These are phyloP conservation scores for Hypericum androsaemum DNA, from an alignment of 345 rosid genomes.

Conservation along the genomic window DNA sequence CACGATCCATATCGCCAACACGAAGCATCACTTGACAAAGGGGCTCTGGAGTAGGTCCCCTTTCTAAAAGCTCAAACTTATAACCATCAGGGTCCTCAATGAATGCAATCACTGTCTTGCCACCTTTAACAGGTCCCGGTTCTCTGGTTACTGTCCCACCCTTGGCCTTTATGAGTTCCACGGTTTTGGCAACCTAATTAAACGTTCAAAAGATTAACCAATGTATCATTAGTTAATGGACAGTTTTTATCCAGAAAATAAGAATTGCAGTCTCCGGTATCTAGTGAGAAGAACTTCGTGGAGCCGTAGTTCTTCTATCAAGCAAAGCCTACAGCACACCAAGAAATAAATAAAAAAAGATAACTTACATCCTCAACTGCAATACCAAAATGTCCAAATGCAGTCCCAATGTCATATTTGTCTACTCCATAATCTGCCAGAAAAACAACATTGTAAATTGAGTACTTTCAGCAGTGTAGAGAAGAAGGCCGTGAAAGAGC, in stretches of 20 bases:
- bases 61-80: slow-evolving; percentile 91
- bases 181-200: slow-evolving; percentile 70
- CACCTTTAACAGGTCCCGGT: slow-evolving; percentile 93
- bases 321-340: no score
- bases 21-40: slow-evolving; percentile 99
- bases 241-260: neutral
- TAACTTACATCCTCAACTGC: slow-evolving; percentile 89
- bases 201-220: slow-evolving; percentile 1
- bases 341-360: neutral
- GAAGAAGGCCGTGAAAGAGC: neutral
- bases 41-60: slow-evolving; percentile 97
- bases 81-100: slow-evolving; percentile 97
- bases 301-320: no score
- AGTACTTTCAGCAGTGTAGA: neutral
- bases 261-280: neutral
- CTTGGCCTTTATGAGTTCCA: slow-evolving; percentile 78
- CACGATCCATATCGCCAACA: slow-evolving; percentile 89
- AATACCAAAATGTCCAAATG: slow-evolving; percentile 94
- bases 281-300: no score
- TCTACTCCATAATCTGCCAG: slow-evolving; percentile 89
- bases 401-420: slow-evolving; percentile 76
- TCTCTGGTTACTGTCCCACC: slow-evolving; percentile 89
- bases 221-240: neutral
- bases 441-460: slow-evolving; percentile 4
- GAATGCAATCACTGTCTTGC: slow-evolving; percentile 82